A percentile compares a stretch with the other conserved stretches of the same genome.
These are phyloP conservation scores for Coniella vitis DNA, from an alignment of 2,329 filamentous ascomycete genomes.

Conservation along the genomic window DNA sequence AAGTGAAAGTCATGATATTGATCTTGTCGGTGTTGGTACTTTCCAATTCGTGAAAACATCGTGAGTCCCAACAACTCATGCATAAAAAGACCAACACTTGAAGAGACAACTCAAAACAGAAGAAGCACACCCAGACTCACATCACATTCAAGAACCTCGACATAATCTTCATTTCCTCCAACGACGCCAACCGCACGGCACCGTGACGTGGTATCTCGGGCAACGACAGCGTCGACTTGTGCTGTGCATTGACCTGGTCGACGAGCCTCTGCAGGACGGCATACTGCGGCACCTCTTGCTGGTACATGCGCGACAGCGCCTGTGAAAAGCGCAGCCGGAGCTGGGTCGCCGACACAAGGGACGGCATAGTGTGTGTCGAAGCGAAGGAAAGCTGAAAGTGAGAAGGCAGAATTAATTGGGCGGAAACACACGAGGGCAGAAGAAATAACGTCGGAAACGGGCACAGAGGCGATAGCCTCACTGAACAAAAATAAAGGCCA, in stretches of 20 bases:
- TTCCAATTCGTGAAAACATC: not conserved
- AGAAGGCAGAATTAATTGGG: too few relatives aligned
- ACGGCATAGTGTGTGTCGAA: not conserved
- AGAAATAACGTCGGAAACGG: too few relatives aligned
- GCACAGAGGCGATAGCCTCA: too few relatives aligned
- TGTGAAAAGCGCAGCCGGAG: constrained; percentile 15
- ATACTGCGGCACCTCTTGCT: constrained; percentile 21
- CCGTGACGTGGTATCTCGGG: constrained; percentile 30
- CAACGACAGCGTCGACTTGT: not conserved
- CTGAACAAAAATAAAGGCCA: too few relatives aligned
- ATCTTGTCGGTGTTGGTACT: too few relatives aligned
- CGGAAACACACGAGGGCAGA: too few relatives aligned
- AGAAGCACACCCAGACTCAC: not conserved
- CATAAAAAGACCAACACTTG: not conserved
- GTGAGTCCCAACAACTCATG: not conserved
- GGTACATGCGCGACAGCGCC: constrained; percentile 20
- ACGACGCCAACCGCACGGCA: constrained; percentile 41
- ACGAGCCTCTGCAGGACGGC: constrained; percentile 15
- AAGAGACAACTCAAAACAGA: not conserved
- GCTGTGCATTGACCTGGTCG: constrained; percentile 2
- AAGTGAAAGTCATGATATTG: not conserved
- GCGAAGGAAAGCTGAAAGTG: too few relatives aligned
- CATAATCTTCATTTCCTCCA: constrained; percentile 35
- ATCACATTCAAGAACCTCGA: constrained; percentile 36
- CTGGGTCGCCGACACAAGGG: constrained; percentile 1